Percentiles rank a stretch among this genome's conserved stretches.
phyloP scores from a whole-genome alignment of 176 grass and related monocot genomes.

The Carex myosuroides region DNA sequence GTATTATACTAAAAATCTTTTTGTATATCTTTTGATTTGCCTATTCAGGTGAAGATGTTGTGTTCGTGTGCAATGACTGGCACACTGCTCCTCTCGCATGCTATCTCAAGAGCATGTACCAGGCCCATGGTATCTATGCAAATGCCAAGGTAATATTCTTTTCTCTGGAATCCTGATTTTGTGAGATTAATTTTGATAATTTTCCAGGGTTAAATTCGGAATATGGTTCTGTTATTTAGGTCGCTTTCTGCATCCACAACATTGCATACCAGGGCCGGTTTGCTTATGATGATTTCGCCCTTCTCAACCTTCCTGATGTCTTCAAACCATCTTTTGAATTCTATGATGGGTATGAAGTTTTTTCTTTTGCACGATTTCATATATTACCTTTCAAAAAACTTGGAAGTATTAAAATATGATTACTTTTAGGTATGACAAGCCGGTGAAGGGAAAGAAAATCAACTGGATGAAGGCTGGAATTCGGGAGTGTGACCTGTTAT shows the following conservation, averaged over 20 bases:
- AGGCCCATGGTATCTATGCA: conserved; percentile 60
- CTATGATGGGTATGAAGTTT: conserved; percentile 53
- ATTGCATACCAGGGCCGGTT: conserved; percentile 90
- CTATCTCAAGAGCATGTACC: conserved; percentile 84
- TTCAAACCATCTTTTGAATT: conserved; percentile 87
- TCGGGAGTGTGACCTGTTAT: conserved; percentile 43
- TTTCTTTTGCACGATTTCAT: not conserved
- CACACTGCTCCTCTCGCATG: conserved; percentile 59
- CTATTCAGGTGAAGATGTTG: conserved; percentile 62
- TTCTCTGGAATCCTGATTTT: not conserved
- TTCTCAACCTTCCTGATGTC: conserved; percentile 61
- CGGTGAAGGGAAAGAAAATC: conserved; percentile 81
- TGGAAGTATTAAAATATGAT: not conserved
- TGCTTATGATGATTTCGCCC: conserved; percentile 31
- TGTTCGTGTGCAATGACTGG: conserved; percentile 97
- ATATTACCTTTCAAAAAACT: not conserved
- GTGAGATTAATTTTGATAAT: not conserved
- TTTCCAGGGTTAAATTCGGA: conserved; percentile 15
- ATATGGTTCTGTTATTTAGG: conserved; percentile 27
- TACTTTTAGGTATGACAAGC: conserved; percentile 62
- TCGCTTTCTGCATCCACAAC: conserved; percentile 98
- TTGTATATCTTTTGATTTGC: not conserved
- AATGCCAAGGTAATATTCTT: conserved; percentile 49
- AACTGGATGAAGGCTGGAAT: conserved; percentile 98
- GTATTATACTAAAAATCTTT: not conserved